Evolutionary conservation across 768 basidiomycete genomes (phyloP), one percentile per base, ranked within the genome.

Genomic region (Trametes cinnabarina): DNA sequence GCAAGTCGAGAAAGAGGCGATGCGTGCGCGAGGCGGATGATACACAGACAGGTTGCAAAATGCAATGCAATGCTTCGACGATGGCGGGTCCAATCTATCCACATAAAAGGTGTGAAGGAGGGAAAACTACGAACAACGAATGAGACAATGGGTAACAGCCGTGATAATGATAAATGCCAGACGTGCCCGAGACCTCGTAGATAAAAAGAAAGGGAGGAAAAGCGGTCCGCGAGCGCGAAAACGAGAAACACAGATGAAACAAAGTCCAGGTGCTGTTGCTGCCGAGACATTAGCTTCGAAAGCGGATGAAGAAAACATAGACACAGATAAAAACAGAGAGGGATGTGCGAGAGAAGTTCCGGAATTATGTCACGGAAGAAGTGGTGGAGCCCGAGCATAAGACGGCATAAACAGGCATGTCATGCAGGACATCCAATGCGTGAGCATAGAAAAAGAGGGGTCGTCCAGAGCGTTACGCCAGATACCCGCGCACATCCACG

Each of bases 401-500:
- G 50, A 50, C 30, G 43, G 41, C 42, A 55, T 39, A 34, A 55
- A 50, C 48, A 30, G 39, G 39, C 60, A 53, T 60, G 56, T 50
- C 54, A 55, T 57, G 47, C 48, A 43, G 51, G 34, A 35, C 52
- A 61, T 52, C 51, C 48, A 46, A 44, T 54, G 44, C 57, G 65
- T 65, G 47, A 28, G 74, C 65, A 80, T 76, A 47, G 84, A 65
- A 26, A 12, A 47, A 39, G 15, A n/a, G 15, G 28, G 22, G 35
- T 12, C 30, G 6, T 12, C 30, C 6, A 12, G 6, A 28, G 23
- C 37, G 20, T 61, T 55, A 57, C 52, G 62, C 59, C 23, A 65
- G 77, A 75, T 85, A 90, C n/a, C 91, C 91, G 58, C 87, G 82
- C 57, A 82, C 91, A 68, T 93, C 91, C 51, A 93, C 90, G 63